phyloP scores from a whole-genome alignment of 164 flowering plant species.

The Vitis rotundifolia region DNA sequence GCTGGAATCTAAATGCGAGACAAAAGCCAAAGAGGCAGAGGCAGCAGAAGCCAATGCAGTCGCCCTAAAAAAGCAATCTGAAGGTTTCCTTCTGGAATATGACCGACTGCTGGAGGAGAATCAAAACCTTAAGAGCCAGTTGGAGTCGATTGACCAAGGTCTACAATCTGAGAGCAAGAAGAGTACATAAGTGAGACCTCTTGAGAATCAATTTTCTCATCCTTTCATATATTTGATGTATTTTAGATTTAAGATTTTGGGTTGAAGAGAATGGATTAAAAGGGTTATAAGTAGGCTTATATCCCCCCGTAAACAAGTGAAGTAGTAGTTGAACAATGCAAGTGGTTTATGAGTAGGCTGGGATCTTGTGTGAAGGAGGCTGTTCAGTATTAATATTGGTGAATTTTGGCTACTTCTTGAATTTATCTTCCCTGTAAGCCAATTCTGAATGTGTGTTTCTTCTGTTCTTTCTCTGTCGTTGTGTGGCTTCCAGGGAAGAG shows the following conservation, averaged over 20 bases:
- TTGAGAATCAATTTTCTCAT: background rate
- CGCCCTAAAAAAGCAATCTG: conserved; percentile 37
- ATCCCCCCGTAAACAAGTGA: too few relatives aligned
- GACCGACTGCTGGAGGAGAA: conserved; percentile 41
- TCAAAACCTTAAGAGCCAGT: conserved; percentile 35
- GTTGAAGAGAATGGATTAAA: background rate
- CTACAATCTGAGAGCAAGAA: conserved; percentile 21
- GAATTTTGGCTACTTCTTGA: too few relatives aligned
- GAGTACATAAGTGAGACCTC: conserved; percentile 8
- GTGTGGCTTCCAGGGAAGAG: too few relatives aligned
- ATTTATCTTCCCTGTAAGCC: too few relatives aligned
- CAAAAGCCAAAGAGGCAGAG: conserved; percentile 25
- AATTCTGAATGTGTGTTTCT: too few relatives aligned
- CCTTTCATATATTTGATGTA: too few relatives aligned
- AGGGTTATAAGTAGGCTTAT: too few relatives aligned
- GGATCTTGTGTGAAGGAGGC: too few relatives aligned
- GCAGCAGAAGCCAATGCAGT: conserved; percentile 26
- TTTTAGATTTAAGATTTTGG: background rate
- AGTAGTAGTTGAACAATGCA: too few relatives aligned
- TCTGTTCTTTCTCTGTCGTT: too few relatives aligned
- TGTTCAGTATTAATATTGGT: too few relatives aligned
- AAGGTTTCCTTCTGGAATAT: conserved; percentile 34
- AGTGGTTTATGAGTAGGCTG: too few relatives aligned
- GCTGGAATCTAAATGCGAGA: conserved; percentile 42
- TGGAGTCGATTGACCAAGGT: conserved; percentile 18